phyloP scores from a whole-genome alignment of 2,329 filamentous ascomycete species.

The Trichoderma sp. region DNA sequence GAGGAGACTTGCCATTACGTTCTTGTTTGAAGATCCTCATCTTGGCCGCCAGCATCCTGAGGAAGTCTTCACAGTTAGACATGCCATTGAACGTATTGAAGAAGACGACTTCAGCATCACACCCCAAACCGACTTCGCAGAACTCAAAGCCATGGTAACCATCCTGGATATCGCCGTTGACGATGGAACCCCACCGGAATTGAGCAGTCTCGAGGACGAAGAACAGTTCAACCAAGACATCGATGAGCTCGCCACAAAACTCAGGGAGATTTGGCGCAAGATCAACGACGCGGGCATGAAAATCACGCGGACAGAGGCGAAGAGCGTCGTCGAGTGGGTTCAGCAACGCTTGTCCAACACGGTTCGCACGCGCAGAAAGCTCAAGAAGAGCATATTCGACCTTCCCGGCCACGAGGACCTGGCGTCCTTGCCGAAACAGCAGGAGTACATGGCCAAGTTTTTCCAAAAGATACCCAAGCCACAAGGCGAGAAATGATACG shows the following conservation, averaged over 20 bases:
- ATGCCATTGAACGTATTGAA: conserved; percentile 49
- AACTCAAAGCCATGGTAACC: conserved; percentile 64
- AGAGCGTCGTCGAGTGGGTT: conserved; percentile 73
- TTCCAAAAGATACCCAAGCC: conserved; percentile 34
- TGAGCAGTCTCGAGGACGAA: conserved; percentile 36
- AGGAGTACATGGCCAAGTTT: conserved; percentile 53
- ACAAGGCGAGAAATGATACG: neutral
- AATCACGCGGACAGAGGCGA: conserved; percentile 72
- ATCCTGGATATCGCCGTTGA: conserved; percentile 77
- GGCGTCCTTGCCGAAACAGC: conserved; percentile 45
- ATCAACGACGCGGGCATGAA: conserved; percentile 77
- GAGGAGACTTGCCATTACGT: conserved; percentile 65
- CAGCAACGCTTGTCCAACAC: conserved; percentile 70
- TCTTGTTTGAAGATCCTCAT: conserved; percentile 56
- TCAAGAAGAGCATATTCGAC: conserved; percentile 56
- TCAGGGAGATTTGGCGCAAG: conserved; percentile 59
- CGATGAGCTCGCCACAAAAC: conserved; percentile 62
- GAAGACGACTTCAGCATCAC: conserved; percentile 54
- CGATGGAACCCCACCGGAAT: conserved; percentile 47
- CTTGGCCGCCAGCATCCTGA: conserved; percentile 46
- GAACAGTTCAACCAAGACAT: conserved; percentile 68
- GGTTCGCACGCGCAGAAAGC: conserved; percentile 64
- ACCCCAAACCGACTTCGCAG: conserved; percentile 64
- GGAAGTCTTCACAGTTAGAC: conserved; percentile 43
- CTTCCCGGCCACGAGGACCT: conserved; percentile 39